Conservation (phyloP, 2,329 filamentous ascomycete genomes). For the Trichoderma semiorbis region DNA sequence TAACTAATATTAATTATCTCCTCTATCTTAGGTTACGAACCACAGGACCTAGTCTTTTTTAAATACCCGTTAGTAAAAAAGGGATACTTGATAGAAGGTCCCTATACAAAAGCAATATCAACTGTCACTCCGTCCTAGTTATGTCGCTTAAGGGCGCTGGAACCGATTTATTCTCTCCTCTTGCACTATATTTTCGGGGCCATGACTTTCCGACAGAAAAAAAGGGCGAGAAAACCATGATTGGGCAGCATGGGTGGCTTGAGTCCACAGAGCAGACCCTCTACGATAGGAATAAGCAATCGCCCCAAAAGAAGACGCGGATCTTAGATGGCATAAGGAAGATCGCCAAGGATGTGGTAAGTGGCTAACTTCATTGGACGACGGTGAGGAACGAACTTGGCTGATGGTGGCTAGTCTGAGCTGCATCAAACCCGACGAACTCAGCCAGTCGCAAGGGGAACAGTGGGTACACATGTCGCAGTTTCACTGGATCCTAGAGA, state of each 20-base stretch:
- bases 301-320: constrained; percentile 37
- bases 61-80: too few relatives aligned
- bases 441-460: constrained; percentile 30
- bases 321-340: constrained; percentile 49
- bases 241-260: constrained; percentile 56
- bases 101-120: too few relatives aligned
- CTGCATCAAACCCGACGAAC: constrained; percentile 33
- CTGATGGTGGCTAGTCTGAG: constrained; percentile 34
- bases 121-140: neutral
- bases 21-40: too few relatives aligned
- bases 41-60: too few relatives aligned
- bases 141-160: neutral
- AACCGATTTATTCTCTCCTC: constrained; percentile 39
- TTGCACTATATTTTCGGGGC: constrained; percentile 42
- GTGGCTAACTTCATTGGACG: constrained; percentile 20
- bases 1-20: too few relatives aligned
- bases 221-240: constrained; percentile 48
- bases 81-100: too few relatives aligned
- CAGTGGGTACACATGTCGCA: constrained; percentile 32
- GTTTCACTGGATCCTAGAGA: constrained; percentile 55
- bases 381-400: neutral
- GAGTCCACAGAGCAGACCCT: constrained; percentile 38
- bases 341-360: constrained; percentile 53
- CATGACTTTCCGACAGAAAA: constrained; percentile 37
- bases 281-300: constrained; percentile 26